phyloP scores from a whole-genome alignment of 108 stramenopile genomes.

The Stephanodiscus triporus region DNA sequence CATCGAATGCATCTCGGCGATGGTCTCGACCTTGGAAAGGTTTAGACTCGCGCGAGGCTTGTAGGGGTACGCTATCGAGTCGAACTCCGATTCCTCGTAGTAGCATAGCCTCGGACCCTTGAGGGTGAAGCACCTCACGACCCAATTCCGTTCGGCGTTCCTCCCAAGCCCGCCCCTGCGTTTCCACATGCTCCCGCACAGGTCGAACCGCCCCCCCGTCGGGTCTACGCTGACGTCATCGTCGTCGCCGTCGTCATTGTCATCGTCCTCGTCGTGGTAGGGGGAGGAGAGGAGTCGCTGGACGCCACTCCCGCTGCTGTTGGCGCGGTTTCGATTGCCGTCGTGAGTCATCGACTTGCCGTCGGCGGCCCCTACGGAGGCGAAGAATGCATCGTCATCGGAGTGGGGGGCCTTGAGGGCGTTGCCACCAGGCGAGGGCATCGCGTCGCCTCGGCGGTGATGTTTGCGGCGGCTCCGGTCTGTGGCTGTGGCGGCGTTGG shows the following conservation, averaged over 20 bases:
- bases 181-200: constrained; percentile 59
- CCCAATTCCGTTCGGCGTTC: constrained; percentile 57
- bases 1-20: constrained; percentile 56
- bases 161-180: constrained; percentile 59
- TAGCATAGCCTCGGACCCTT: constrained; percentile 54
- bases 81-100: constrained; percentile 47
- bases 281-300: background rate
- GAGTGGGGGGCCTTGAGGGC: too few relatives aligned
- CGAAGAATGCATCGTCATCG: too few relatives aligned
- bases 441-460: too few relatives aligned
- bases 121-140: constrained; percentile 54
- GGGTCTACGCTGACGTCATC: background rate
- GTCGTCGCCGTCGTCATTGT: background rate
- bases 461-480: too few relatives aligned
- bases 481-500: too few relatives aligned
- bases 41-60: constrained; percentile 49
- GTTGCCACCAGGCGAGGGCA: too few relatives aligned
- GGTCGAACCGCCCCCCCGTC: constrained; percentile 22
- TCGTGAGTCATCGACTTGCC: too few relatives aligned
- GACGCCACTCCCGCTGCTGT: background rate
- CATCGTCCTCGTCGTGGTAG: constrained; percentile 9
- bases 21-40: constrained; percentile 51
- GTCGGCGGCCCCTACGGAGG: too few relatives aligned
- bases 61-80: constrained; percentile 35
- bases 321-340: background rate